These are phyloP conservation scores for Cyberlindnera mississippiensis DNA, from an alignment of 805 yeast species.

Conservation along the genomic window DNA sequence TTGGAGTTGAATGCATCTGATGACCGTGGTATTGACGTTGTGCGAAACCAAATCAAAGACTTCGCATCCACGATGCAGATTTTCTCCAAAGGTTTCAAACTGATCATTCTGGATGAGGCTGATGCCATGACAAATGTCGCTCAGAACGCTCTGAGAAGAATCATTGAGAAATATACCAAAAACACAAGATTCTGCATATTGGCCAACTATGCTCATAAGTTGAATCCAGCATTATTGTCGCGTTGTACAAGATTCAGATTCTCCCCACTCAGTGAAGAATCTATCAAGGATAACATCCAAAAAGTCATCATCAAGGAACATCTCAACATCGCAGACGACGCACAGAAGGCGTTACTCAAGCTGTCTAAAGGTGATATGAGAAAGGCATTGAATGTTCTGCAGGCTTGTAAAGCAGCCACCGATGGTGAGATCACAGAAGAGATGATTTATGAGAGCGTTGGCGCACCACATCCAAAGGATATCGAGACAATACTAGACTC, in stretches of 20 bases:
- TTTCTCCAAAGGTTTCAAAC: constrained; percentile 78
- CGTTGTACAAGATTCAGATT: constrained; percentile 95
- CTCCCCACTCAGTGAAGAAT: constrained; percentile 67
- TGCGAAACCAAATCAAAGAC: constrained; percentile 94
- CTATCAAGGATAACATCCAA: constrained; percentile 64
- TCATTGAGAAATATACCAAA: constrained; percentile 87
- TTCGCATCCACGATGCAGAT: constrained; percentile 96
- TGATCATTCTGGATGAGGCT: constrained; percentile 93
- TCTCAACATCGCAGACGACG: constrained; percentile 53
- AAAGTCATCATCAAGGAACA: constrained; percentile 69
- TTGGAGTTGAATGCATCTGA: constrained; percentile 94
- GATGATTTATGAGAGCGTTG: constrained; percentile 90
- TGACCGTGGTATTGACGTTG: constrained; percentile 97
- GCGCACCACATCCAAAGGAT: constrained; percentile 90
- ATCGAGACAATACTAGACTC: constrained; percentile 72
- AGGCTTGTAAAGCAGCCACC: constrained; percentile 84
- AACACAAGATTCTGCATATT: constrained; percentile 94
- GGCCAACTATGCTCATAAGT: constrained; percentile 93
- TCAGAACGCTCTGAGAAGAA: constrained; percentile 73
- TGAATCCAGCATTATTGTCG: constrained; percentile 90
- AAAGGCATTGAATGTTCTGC: constrained; percentile 86
- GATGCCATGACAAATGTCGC: constrained; percentile 91
- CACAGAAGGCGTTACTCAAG: constrained; percentile 59
- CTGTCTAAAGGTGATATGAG: constrained; percentile 97
- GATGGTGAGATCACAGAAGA: constrained; percentile 61